Conservation (phyloP, 1,284 basidiomycete species). For the Leccinum huronense region DNA sequence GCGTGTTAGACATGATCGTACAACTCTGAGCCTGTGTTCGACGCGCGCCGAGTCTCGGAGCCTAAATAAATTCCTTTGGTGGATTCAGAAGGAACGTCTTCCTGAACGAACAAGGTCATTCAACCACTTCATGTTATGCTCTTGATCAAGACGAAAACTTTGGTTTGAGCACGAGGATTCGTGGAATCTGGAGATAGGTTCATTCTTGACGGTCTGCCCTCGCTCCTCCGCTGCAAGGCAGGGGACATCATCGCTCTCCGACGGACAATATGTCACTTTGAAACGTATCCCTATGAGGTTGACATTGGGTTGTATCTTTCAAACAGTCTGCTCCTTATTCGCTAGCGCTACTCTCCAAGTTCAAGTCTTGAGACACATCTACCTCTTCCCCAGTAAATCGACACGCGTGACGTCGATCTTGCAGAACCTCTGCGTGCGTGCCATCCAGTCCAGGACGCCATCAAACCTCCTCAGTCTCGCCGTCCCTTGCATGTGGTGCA, state of each 20-base stretch:
- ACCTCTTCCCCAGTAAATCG: no score
- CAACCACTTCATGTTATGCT: slow-evolving; percentile 12
- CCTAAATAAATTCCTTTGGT: no score
- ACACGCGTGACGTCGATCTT: no score
- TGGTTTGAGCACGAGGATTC: slow-evolving; percentile 13
- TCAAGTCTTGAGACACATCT: no score
- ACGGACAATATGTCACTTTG: slow-evolving; percentile 13
- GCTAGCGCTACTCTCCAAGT: no score
- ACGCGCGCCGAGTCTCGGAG: no score
- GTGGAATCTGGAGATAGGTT: neutral
- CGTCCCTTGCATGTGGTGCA: no score
- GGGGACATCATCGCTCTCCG: slow-evolving; percentile 8
- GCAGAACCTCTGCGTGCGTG: no score
- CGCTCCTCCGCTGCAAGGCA: neutral
- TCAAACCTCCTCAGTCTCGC: no score
- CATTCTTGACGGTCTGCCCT: neutral
- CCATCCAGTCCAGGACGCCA: no score
- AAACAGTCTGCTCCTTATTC: neutral
- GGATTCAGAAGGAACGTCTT: no score
- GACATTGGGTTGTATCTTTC: slow-evolving; percentile 16
- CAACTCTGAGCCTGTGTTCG: neutral
- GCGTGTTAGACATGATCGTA: neutral
- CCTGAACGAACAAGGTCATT: no score
- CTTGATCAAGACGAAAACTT: slow-evolving; percentile 9
- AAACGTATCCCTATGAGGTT: slow-evolving; percentile 17